Conservation (phyloP, 2,329 filamentous ascomycete species). For the Sporothrix protearum region DNA sequence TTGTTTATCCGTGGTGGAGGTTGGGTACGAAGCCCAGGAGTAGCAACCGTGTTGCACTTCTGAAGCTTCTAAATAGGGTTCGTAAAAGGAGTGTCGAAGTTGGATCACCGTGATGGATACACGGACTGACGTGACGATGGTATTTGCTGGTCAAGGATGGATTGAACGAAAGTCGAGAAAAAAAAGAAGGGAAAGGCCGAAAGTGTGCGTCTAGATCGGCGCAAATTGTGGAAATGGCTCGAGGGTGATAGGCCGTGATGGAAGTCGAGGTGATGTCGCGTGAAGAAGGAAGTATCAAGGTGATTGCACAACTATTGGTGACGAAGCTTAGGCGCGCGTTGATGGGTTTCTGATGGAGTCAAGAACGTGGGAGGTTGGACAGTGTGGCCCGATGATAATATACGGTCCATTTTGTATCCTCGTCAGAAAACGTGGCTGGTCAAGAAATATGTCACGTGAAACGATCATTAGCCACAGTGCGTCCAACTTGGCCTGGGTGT, state of each 20-base stretch:
- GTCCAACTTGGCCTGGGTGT: neutral
- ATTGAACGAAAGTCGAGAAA: neutral
- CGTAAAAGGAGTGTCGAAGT: neutral
- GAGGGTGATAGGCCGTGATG: neutral
- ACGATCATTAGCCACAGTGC: conserved; percentile 10
- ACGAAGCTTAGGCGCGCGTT: conserved; percentile 24
- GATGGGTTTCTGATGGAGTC: conserved; percentile 12
- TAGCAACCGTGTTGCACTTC: conserved; percentile 25
- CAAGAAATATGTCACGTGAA: conserved; percentile 23
- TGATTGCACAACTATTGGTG: neutral
- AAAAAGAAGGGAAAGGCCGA: neutral
- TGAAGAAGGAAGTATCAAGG: conserved; percentile 15
- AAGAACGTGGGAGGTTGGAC: conserved; percentile 28
- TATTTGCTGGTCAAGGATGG: neutral
- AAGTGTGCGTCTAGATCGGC: neutral
- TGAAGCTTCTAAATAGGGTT: conserved; percentile 19
- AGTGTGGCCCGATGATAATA: conserved; percentile 29
- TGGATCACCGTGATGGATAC: neutral
- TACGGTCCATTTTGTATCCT: conserved; percentile 25
- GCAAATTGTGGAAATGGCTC: neutral
- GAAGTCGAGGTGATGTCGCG: neutral
- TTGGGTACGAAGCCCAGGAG: conserved; percentile 17
- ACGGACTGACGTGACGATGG: conserved; percentile 4
- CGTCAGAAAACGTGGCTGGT: neutral
- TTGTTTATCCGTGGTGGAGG: conserved; percentile 25